Evolutionary conservation across 768 basidiomycete species (phyloP), one percentile per base, ranked within the genome.

Genomic region (Mycena leptocephala): DNA sequence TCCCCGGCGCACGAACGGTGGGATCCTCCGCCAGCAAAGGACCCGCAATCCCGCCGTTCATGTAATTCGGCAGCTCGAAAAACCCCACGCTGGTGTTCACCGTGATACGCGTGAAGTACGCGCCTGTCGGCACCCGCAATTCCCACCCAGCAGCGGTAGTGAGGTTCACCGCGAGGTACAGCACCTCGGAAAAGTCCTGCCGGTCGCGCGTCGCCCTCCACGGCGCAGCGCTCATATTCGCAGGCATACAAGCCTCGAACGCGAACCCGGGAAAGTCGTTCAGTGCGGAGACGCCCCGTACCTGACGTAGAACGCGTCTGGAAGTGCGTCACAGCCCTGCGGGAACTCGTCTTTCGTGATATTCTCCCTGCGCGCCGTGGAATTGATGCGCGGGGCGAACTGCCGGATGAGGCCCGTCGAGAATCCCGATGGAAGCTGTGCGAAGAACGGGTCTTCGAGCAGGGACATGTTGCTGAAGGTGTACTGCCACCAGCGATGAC

Each of bases 351-450:
- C 66, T 32, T 39, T 26, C 26, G 73, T 74, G 66, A 74, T 74
- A 43, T 68, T 74, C 66, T 74, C 73, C 24, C 55, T 48, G 51
- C 55, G 73, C 32, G 73, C 73, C 56, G 66, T 74, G 28, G 73
- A 74, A 55, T 74, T 74, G 41, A 74, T 74, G 24, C 73, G 73
- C 24, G 58, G 73, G 30, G 66, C 64, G 33, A 74, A 74, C 63
- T 74, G 73, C 43, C 55, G 48, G 35, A 74, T 61, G 9, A 74
- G 43, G 13, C 73, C 66, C 41, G 73, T 74, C 24, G 65, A 67
- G 66, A 74, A 74, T 33, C 56, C 73, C 22, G 43, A 53, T 20
- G 73, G 73, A n/a, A 68, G 46, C 46, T 73, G 72, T 7, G 72
- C n/a, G 64, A 73, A 74, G 66, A 74, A 74, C 30, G 73, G 73